A percentile compares a stretch with the other conserved stretches of the same genome.
Conservation (phyloP, 2,329 filamentous ascomycete genomes). For the Zymoseptoria passerinii region DNA sequence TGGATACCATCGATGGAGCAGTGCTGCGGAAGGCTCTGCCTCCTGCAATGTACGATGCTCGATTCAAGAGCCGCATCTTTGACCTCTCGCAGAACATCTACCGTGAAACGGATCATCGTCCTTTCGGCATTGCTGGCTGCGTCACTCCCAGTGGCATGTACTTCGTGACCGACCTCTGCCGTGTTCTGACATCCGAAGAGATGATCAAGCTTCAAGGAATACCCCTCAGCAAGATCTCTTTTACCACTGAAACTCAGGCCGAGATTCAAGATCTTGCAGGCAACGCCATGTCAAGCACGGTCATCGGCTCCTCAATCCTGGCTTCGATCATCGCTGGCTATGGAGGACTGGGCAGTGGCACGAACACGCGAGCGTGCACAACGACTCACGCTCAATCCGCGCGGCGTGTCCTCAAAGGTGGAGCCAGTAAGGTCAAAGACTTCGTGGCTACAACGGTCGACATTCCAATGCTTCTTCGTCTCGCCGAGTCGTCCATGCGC, state of each 20-base stretch:
- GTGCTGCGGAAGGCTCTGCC: conserved; percentile 40
- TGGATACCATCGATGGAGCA: conserved; percentile 57
- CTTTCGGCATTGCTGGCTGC: conserved; percentile 55
- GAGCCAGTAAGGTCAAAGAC: neutral
- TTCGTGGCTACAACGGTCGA: neutral
- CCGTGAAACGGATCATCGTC: conserved; percentile 41
- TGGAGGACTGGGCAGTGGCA: conserved; percentile 1
- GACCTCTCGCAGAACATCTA: conserved; percentile 70
- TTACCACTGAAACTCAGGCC: conserved; percentile 51
- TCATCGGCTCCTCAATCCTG: conserved; percentile 57
- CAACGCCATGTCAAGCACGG: conserved; percentile 71
- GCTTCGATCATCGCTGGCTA: conserved; percentile 46
- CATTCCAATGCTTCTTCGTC: conserved; percentile 27
- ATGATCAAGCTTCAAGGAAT: conserved; percentile 60
- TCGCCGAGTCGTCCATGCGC: conserved; percentile 9
- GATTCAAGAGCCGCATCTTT: conserved; percentile 48
- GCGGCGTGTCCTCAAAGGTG: neutral
- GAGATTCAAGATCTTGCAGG: conserved; percentile 64
- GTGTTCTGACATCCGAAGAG: conserved; percentile 55
- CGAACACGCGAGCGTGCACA: neutral
- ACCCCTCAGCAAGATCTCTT: conserved; percentile 51
- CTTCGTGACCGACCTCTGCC: conserved; percentile 53
- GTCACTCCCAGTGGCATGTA: conserved; percentile 58
- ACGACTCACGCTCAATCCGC: too few relatives aligned
- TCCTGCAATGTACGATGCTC: conserved; percentile 45